Conservation (phyloP, 2,329 filamentous ascomycete species). For the Aspergillus arachidicola region DNA sequence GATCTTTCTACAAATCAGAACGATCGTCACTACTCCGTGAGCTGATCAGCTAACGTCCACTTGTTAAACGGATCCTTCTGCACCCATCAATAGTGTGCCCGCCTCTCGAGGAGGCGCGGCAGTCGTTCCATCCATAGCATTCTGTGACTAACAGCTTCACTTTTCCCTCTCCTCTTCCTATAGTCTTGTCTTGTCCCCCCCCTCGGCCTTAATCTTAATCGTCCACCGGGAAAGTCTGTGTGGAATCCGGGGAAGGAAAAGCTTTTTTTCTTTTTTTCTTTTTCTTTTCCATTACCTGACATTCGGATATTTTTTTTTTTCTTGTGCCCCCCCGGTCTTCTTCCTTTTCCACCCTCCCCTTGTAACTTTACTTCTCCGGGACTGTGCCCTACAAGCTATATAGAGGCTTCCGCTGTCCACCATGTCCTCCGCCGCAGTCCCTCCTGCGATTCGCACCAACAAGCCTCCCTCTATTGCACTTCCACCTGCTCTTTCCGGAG, state of each 20-base stretch:
- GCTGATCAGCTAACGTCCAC: constrained; percentile 4
- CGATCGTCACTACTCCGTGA: background rate
- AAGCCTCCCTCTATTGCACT: constrained; percentile 30
- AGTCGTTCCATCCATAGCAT: constrained; percentile 21
- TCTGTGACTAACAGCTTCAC: constrained; percentile 42
- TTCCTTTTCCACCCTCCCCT: constrained; percentile 12
- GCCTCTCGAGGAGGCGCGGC: constrained; percentile 14
- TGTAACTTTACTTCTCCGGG: constrained; percentile 16
- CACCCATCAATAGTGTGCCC: constrained; percentile 15
- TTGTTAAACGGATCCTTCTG: background rate
- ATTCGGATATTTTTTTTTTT: constrained; percentile 17
- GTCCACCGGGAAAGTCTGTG: constrained; percentile 22
- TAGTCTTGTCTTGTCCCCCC: constrained; percentile 18
- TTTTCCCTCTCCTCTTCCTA: constrained; percentile 21
- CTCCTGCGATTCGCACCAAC: constrained; percentile 23
- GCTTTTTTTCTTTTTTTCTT: constrained; percentile 9
- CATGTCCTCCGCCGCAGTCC: constrained; percentile 33
- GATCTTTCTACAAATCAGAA: constrained; percentile 1
- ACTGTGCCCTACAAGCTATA: constrained; percentile 22
- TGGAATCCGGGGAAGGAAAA: constrained; percentile 37
- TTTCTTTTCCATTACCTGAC: constrained; percentile 1
- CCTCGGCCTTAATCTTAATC: constrained; percentile 15
- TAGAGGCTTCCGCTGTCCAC: constrained; percentile 22
- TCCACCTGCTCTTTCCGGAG: constrained; percentile 24
- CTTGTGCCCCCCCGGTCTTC: constrained; percentile 6